A percentile compares a stretch with the other conserved stretches of the same genome.
Evolutionary conservation across 1,284 basidiomycete genomes (phyloP).

Genomic region (Entoloma clypeatum): DNA sequence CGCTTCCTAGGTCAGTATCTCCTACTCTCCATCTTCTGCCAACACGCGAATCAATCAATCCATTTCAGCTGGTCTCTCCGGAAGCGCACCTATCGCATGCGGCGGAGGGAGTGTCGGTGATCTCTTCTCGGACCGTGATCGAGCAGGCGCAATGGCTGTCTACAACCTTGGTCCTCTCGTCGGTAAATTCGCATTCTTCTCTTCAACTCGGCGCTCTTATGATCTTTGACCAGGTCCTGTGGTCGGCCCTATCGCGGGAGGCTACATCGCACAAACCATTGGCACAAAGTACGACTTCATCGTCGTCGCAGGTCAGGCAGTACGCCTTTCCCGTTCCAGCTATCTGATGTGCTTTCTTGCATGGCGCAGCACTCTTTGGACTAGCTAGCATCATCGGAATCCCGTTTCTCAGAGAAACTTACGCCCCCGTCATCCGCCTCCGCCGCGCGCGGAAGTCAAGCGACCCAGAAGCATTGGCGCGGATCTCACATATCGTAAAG

Average conservation of each 20-base stretch:
- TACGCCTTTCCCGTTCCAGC: background rate
- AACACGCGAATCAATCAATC: slow-evolving; percentile 2
- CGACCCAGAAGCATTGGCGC: slow-evolving; percentile 35
- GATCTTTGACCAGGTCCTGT: slow-evolving; percentile 36
- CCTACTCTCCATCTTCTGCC: background rate
- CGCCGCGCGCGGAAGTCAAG: slow-evolving; percentile 36
- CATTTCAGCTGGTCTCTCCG: slow-evolving; percentile 50
- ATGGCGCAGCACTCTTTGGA: slow-evolving; percentile 34
- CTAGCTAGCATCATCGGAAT: slow-evolving; percentile 45
- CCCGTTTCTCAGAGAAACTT: slow-evolving; percentile 58
- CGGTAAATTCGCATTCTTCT: slow-evolving; percentile 33
- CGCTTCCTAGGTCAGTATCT: slow-evolving; percentile 57
- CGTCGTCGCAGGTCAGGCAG: slow-evolving; percentile 47
- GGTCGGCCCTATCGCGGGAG: slow-evolving; percentile 58
- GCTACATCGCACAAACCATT: slow-evolving; percentile 55
- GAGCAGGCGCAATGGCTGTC: slow-evolving; percentile 64
- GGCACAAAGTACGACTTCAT: slow-evolving; percentile 62
- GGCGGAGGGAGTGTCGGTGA: slow-evolving; percentile 63
- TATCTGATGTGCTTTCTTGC: background rate
- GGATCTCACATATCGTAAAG: slow-evolving; percentile 30
- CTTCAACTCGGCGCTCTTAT: background rate
- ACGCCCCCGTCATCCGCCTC: slow-evolving; percentile 56
- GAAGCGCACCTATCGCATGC: slow-evolving; percentile 56
- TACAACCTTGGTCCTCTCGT: slow-evolving; percentile 63
- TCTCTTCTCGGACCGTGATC: slow-evolving; percentile 56